Base-by-base conservation (phyloP, 352 stramenopile species). In the Phytophthora melonis region DNA sequence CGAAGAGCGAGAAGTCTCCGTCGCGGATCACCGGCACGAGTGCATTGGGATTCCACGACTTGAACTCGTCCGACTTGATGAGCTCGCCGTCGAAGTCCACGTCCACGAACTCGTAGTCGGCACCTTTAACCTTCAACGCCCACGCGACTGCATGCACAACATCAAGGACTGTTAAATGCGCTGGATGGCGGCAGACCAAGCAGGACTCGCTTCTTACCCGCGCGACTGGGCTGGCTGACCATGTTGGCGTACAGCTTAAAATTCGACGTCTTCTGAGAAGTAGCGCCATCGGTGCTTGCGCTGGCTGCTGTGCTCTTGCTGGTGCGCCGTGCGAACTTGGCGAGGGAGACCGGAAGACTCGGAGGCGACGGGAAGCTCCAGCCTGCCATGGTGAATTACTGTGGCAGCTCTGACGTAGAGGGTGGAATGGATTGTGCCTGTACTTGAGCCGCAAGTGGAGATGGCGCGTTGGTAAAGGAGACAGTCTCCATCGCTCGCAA, bases 11-110 rank as follows among this genome's bases (percentile, higher is more conserved):
- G 61, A 91, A 89, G 25, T 86, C 77, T 39, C 80, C 81, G 54
- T 91, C 81, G 50, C 86, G 76, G 74, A 91, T 67, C 56, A 84
- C 71, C 6, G 83, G 83, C 14, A 89, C 67, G 25, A 88, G 64
- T 2, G 69, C 72, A 58, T 89, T 89, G 36, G 83, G 83, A 64
- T 91, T 89, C 68, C 82, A 79, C n/a, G 73, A 27, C 25, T 81
- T 77, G 70, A 80, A 89, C 68, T 91, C 82, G 41, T 83, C 73
- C 30, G 74, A 79, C 49, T 78, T 64, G 39, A 74, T 77, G 45
- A 72, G 66, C 9, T 76, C 43, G 4, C 66, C 58, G 6, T 56
- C 39, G 50, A 73, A 69, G 30, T 77, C 59, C 60, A 77, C 66
- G 50, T 73, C 56, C 32, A 88, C 78, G 47, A 87, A 70, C 67